Conservation (phyloP, 768 basidiomycete genomes). For the Mycena belliarum region DNA sequence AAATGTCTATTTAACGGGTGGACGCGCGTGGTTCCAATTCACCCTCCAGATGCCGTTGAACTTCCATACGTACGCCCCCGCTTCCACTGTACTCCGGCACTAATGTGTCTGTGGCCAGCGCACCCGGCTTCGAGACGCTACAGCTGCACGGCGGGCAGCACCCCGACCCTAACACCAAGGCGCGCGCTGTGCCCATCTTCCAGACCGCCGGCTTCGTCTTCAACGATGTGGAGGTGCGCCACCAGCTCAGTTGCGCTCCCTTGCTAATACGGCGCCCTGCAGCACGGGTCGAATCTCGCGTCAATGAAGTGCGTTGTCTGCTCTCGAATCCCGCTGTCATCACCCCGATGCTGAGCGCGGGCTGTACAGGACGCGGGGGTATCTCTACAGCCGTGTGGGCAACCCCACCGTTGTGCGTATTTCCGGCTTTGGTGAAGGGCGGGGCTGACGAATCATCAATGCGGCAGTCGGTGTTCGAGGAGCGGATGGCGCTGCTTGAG, state of each 20-base stretch:
- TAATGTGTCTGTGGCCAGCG: too few species aligned
- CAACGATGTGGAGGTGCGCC: too few species aligned
- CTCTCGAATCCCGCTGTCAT: constrained; percentile 51
- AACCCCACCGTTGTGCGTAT: constrained; percentile 47
- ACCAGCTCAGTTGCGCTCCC: too few species aligned
- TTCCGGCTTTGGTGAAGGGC: neutral
- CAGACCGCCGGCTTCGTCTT: constrained; percentile 53
- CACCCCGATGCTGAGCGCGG: constrained; percentile 45
- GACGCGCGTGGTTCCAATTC: too few species aligned
- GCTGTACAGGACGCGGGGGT: too few species aligned
- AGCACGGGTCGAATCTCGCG: too few species aligned
- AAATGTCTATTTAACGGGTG: too few species aligned
- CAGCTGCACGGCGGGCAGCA: constrained; percentile 61
- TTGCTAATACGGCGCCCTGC: too few species aligned
- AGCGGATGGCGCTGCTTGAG: constrained; percentile 58
- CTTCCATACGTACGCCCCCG: too few species aligned
- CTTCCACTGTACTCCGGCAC: too few species aligned
- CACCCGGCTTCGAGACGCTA: constrained; percentile 51
- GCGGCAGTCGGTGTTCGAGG: constrained; percentile 61
- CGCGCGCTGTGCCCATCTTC: constrained; percentile 62
- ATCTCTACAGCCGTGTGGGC: constrained; percentile 48
- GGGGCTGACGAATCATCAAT: neutral
- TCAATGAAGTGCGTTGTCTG: too few species aligned
- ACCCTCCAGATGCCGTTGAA: too few species aligned
- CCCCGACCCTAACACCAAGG: constrained; percentile 46